These are phyloP conservation scores for Coemansia sp. DNA, from an alignment of 192 early-diverging fungal genomes.

Conservation along the genomic window DNA sequence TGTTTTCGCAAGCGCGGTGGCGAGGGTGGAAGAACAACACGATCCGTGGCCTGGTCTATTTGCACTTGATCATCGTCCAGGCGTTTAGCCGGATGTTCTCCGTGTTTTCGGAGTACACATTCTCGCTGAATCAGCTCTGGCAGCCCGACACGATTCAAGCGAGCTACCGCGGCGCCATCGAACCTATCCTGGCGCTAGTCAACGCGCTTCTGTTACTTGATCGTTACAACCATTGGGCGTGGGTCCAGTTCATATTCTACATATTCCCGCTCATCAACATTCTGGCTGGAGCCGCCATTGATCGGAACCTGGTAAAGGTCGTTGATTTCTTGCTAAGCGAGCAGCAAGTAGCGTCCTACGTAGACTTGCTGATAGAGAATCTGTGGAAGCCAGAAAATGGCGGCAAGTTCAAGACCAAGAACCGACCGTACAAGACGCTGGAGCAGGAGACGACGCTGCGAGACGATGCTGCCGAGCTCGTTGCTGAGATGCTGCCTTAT, in stretches of 20 bases:
- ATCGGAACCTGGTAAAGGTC: constrained; percentile 45
- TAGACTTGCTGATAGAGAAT: constrained; percentile 27
- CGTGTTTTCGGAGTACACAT: constrained; percentile 52
- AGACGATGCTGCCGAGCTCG: constrained; percentile 38
- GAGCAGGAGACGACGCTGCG: constrained; percentile 47
- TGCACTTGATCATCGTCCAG: constrained; percentile 50
- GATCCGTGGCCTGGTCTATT: constrained; percentile 40
- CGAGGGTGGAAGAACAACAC: constrained; percentile 52
- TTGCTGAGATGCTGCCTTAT: constrained; percentile 47
- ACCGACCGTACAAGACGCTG: constrained; percentile 48
- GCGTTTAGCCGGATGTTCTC: constrained; percentile 45
- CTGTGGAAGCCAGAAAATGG: constrained; percentile 49
- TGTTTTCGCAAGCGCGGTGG: constrained; percentile 51
- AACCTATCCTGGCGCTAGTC: constrained; percentile 27
- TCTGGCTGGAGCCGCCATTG: constrained; percentile 45
- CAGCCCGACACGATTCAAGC: constrained; percentile 29
- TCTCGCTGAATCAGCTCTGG: constrained; percentile 53
- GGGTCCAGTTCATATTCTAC: constrained; percentile 53
- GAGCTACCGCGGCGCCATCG: constrained; percentile 44
- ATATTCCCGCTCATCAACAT: constrained; percentile 51
- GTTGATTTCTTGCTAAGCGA: constrained; percentile 39
- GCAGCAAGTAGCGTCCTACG: constrained; percentile 41
- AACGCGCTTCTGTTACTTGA: constrained; percentile 40
- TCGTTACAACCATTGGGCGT: constrained; percentile 52
- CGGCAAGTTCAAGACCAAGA: constrained; percentile 28